A percentile compares a stretch with the other conserved stretches of the same genome.
Evolutionary conservation across 31 red algal species (phyloP).

Genomic region (Odonthalia washingtoniensis): DNA sequence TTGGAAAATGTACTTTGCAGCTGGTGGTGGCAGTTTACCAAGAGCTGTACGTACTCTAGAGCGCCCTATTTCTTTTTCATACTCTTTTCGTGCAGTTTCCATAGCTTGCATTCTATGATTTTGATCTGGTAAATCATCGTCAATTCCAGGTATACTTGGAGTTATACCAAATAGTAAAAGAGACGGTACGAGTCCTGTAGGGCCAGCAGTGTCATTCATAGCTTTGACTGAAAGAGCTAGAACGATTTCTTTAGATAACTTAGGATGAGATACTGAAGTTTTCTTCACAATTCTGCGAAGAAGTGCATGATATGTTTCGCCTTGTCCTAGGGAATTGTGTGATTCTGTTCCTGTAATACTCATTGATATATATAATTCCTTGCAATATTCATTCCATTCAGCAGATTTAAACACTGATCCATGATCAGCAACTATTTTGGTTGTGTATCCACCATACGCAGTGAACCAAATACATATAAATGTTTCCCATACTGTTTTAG

Average conservation of each 20-base stretch:
- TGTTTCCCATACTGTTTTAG: too few relatives aligned
- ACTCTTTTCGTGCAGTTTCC: neutral
- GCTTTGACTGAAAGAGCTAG: slow-evolving; percentile 23
- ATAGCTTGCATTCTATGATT: slow-evolving; percentile 18
- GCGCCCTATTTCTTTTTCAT: neutral
- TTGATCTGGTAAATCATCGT: slow-evolving; percentile 21
- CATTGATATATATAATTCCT: too few relatives aligned
- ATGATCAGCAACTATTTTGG: too few relatives aligned
- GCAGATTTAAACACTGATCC: too few relatives aligned
- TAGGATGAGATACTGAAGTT: too few relatives aligned
- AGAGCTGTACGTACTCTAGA: neutral
- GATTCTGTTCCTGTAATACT: too few relatives aligned
- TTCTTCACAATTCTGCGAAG: too few relatives aligned
- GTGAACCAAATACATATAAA: too few relatives aligned
- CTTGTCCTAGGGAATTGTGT: too few relatives aligned
- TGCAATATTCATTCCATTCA: too few relatives aligned
- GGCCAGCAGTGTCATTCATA: slow-evolving; percentile 42
- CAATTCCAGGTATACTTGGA: neutral
- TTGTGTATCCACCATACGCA: too few relatives aligned
- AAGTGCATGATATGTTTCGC: too few relatives aligned
- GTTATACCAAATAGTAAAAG: slow-evolving; percentile 27
- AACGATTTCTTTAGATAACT: neutral
- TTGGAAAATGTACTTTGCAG: neutral
- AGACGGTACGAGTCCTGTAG: slow-evolving; percentile 11
- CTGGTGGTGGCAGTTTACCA: neutral